Evolutionary conservation across 2,329 filamentous ascomycete genomes (phyloP), one percentile per base, ranked within the genome.

Genomic region (Pyrenophora graminea): DNA sequence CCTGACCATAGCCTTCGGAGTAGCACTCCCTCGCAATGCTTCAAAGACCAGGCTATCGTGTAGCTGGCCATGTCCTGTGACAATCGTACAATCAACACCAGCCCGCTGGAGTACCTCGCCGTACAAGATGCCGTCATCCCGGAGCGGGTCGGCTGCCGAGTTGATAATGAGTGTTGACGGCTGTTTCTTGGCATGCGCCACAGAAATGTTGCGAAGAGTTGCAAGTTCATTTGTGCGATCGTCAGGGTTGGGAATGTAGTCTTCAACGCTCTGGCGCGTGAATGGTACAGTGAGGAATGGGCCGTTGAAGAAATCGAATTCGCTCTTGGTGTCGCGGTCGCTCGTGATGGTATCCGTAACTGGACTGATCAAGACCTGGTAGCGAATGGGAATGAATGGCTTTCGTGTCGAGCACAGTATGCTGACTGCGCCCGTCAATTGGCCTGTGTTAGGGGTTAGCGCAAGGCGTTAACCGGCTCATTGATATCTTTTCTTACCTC

Each of bases 101-200:
- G 27, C 31, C 6, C 19, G n/a, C 45, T 48, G 45, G 15, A 51
- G 32, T 5, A 51, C 37, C 41, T 51, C 33, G 9, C 48, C 48
- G 32, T 34, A 45, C 3, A 44, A 27, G 10, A 31, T 32, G 3
- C 48, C 48, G 12, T 40, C 41, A 25, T 44, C 41, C 4, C 34
- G 18, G 10, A 51, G 27, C 27, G 21, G 25, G 17, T 51, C 48
- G 3, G 40, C 48, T 3, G 48, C 40, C 4, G 40, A 45, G 12
- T 51, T 51, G 15, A 51, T 25, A n/a, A 51, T 45, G 5, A 51
- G 41, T 10, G 48, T 51, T 21, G 41, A 41, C 17, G 48, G 48
- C 42, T 51, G 48, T 21, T 31, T 21, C 41, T 51, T 51, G 5
- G 48, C 48, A 30, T 51, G 48, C 13, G n/a, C 40, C 6, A 25